Percentiles rank a stretch among this genome's conserved stretches.
Conservation (phyloP, 1,139 yeast species). For the Casaregolazyma lundiana region DNA sequence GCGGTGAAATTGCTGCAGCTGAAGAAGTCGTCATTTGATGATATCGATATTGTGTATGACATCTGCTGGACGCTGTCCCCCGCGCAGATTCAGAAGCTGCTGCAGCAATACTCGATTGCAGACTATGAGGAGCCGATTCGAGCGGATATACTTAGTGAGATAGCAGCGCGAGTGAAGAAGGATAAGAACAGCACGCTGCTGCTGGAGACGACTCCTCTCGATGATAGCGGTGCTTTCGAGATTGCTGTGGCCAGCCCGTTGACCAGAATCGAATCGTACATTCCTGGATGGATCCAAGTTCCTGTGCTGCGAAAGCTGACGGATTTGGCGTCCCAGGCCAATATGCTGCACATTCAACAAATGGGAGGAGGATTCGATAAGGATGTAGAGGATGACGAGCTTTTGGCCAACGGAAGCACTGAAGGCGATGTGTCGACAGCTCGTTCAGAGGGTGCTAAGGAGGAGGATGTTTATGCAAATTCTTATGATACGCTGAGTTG, state of each 20-base stretch:
- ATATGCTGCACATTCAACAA: slow-evolving; percentile 8
- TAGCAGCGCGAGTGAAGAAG: slow-evolving; percentile 78
- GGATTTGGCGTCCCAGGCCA: slow-evolving; percentile 44
- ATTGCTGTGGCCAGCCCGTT: slow-evolving; percentile 79
- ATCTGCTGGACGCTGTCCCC: slow-evolving; percentile 94
- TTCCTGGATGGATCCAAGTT: slow-evolving; percentile 90
- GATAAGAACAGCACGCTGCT: slow-evolving; percentile 35
- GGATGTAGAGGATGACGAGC: slow-evolving; percentile 9
- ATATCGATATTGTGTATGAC: slow-evolving; percentile 88
- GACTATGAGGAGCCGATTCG: slow-evolving; percentile 95
- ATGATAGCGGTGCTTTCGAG: slow-evolving; percentile 77
- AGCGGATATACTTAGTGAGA: slow-evolving; percentile 73
- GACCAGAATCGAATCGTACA: slow-evolving; percentile 88
- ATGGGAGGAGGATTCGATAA: slow-evolving; percentile 6
- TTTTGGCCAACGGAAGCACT: neutral
- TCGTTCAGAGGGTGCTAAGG: neutral
- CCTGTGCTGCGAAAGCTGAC: slow-evolving; percentile 86
- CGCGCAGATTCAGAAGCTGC: slow-evolving; percentile 86
- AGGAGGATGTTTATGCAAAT: neutral
- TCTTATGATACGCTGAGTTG: neutral
- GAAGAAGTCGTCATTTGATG: slow-evolving; percentile 84
- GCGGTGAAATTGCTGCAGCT: slow-evolving; percentile 91
- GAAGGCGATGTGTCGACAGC: slow-evolving; percentile 1
- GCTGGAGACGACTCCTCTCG: slow-evolving; percentile 58
- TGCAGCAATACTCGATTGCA: slow-evolving; percentile 84